Conservation (phyloP, 805 yeast genomes). For the Schwanniomyces vanrijiae region DNA sequence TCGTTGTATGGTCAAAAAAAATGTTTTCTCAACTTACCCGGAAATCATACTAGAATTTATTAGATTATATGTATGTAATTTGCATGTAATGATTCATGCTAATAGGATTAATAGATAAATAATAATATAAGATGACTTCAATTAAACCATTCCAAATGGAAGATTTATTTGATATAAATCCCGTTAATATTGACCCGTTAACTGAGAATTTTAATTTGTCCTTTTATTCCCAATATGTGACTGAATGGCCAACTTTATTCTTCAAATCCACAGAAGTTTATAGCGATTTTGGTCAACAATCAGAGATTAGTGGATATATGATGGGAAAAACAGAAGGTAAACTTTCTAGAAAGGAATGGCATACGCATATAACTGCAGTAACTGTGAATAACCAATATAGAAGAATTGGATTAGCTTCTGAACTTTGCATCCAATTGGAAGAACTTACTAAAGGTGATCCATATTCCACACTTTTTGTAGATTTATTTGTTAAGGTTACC, state of each 20-base stretch:
- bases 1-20: neutral
- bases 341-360: slow-evolving; percentile 73
- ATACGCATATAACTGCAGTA: slow-evolving; percentile 94
- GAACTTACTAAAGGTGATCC: slow-evolving; percentile 70
- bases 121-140: slow-evolving; percentile 83
- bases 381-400: slow-evolving; percentile 83
- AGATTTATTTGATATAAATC: slow-evolving; percentile 70
- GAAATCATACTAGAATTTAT: neutral
- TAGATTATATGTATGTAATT: too few relatives aligned
- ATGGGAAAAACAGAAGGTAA: slow-evolving; percentile 95
- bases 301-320: slow-evolving; percentile 68
- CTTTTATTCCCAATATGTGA: slow-evolving; percentile 81
- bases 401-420: slow-evolving; percentile 81
- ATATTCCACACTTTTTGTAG: slow-evolving; percentile 80
- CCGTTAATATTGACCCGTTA: slow-evolving; percentile 81
- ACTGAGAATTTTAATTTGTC: slow-evolving; percentile 89
- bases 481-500: slow-evolving; percentile 86
- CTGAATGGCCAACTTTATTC: slow-evolving; percentile 85
- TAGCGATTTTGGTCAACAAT: slow-evolving; percentile 11
- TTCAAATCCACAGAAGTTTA: slow-evolving; percentile 64
- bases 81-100: too few relatives aligned
- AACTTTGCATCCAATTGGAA: slow-evolving; percentile 72
- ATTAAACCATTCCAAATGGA: slow-evolving; percentile 84
- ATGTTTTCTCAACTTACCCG: slow-evolving; percentile 2
- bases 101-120: too few relatives aligned